Evolutionary conservation across 306 rosid genomes (phyloP).

Genomic region (Cicer yamashitae): DNA sequence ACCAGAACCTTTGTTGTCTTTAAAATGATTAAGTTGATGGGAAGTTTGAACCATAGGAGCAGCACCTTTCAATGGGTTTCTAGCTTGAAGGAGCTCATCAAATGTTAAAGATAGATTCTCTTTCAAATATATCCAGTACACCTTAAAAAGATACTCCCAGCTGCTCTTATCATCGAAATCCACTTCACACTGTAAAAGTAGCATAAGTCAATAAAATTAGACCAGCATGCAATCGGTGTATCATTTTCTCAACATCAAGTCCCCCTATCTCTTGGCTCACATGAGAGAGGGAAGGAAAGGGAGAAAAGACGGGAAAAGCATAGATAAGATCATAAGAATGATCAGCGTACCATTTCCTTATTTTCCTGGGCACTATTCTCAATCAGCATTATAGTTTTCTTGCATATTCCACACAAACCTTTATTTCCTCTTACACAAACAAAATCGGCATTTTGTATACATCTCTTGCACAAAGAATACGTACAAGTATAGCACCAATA

Average conservation of each 20-base stretch:
- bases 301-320: conserved; percentile 9
- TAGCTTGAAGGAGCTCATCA: conserved; percentile 79
- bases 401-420: conserved; percentile 90
- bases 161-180: conserved; percentile 97
- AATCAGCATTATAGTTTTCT: conserved; percentile 86
- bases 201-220: conserved; percentile 31
- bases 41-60: conserved; percentile 52
- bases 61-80: conserved; percentile 65
- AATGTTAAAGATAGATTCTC: conserved; percentile 74
- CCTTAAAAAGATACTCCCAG: conserved; percentile 99
- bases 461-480: conserved; percentile 87
- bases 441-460: conserved; percentile 82
- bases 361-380: conserved; percentile 70
- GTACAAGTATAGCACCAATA: conserved; percentile 97
- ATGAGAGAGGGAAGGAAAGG: background rate
- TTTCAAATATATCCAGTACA: conserved; percentile 85
- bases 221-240: conserved; percentile 10
- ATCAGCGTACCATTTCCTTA: conserved; percentile 70
- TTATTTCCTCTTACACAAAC: conserved; percentile 78
- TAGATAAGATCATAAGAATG: conserved; percentile 39
- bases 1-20: conserved; percentile 56
- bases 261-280: background rate
- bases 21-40: conserved; percentile 52
- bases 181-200: conserved; percentile 58
- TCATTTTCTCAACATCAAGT: conserved; percentile 20